A percentile compares a stretch with the other conserved stretches of the same genome.
These are phyloP conservation scores for Euclidium syriacum DNA, from an alignment of 345 rosid species.

Conservation along the genomic window DNA sequence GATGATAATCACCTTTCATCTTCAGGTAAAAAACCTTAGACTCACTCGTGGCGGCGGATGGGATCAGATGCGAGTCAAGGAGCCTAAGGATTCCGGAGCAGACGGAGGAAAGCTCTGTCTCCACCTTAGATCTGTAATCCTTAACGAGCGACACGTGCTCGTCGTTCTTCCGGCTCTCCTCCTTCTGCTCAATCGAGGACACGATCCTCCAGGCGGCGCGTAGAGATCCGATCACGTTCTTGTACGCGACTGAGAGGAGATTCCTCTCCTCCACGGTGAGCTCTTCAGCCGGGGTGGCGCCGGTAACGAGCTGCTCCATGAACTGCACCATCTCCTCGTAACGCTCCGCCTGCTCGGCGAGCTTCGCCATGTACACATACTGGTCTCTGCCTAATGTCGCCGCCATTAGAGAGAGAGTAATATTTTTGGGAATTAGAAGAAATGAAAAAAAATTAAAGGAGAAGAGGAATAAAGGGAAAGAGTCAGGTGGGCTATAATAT, in stretches of 20 bases:
- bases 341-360: constrained; percentile 97
- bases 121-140: constrained; percentile 92
- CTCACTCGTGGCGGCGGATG: constrained; percentile 71
- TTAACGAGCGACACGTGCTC: constrained; percentile 85
- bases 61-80: constrained; percentile 66
- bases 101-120: constrained; percentile 67
- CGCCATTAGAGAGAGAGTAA: constrained; percentile 22
- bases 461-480: constrained; percentile 20
- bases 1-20: constrained; percentile 96
- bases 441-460: neutral
- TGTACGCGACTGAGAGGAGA: constrained; percentile 92
- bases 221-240: constrained; percentile 97
- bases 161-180: constrained; percentile 89
- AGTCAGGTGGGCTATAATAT: constrained; percentile 17
- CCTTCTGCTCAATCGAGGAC: constrained; percentile 93
- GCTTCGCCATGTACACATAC: constrained; percentile 87
- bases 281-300: constrained; percentile 71
- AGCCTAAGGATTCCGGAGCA: constrained; percentile 68
- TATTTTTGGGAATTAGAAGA: neutral
- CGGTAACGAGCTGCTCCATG: constrained; percentile 83
- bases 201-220: constrained; percentile 98
- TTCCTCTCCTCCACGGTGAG: constrained; percentile 93
- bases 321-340: constrained; percentile 96
- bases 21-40: constrained; percentile 88
- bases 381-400: constrained; percentile 65